A percentile compares a stretch with the other conserved stretches of the same genome.
These are phyloP conservation scores for Heliamphora exappendiculata DNA, from an alignment of 148 eudicot genomes.

Conservation along the genomic window DNA sequence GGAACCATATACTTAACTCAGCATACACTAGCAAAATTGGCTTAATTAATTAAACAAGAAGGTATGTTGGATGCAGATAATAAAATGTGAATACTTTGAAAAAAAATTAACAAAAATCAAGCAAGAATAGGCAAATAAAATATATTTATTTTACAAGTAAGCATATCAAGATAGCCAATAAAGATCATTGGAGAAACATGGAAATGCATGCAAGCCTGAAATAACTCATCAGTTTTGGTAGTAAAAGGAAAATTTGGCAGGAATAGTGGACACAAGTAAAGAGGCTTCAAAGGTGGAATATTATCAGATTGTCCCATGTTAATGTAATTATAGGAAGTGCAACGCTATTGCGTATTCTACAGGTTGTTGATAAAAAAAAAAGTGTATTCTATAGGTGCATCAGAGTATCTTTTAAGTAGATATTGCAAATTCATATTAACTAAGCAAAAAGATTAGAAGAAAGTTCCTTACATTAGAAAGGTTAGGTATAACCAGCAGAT, in stretches of 20 bases:
- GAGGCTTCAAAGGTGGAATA: neutral
- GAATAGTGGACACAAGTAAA: neutral
- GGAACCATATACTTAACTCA: neutral
- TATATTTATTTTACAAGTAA: neutral
- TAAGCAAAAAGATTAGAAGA: neutral
- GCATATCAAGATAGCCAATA: neutral
- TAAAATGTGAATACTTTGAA: neutral
- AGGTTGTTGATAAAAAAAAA: too few relatives aligned
- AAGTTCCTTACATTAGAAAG: slow-evolving; percentile 48
- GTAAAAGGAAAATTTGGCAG: neutral
- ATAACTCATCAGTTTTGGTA: neutral
- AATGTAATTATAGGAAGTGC: neutral
- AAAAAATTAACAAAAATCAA: neutral
- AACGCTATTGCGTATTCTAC: neutral
- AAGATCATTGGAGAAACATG: neutral
- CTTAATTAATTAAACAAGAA: neutral
- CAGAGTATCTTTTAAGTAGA: neutral
- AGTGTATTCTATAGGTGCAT: neutral
- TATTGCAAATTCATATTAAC: neutral
- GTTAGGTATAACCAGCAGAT: slow-evolving; percentile 71
- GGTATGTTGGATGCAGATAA: neutral
- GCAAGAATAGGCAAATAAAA: neutral
- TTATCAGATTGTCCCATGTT: neutral
- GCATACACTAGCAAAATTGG: neutral
- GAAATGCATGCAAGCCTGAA: neutral